These are phyloP conservation scores for Trichoderma pleuroti DNA, from an alignment of 2,329 filamentous ascomycete genomes.

Conservation along the genomic window DNA sequence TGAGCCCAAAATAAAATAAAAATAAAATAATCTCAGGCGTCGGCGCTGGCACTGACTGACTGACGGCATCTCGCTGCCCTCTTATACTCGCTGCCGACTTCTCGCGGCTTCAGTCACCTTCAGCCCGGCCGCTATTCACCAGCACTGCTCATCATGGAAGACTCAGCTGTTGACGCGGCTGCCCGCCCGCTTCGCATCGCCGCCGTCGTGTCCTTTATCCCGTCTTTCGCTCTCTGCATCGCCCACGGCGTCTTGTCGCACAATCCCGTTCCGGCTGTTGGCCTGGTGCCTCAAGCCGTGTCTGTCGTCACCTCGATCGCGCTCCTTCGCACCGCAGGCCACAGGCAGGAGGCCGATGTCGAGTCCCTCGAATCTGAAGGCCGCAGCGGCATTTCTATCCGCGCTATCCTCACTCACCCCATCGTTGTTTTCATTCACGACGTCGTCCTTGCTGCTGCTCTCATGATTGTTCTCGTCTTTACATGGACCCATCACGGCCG, in stretches of 20 bases:
- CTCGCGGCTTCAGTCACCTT: not conserved
- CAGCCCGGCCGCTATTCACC: not conserved
- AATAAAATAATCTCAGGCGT: not conserved
- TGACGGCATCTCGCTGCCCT: not conserved
- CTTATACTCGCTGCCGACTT: not conserved
- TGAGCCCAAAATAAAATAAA: not conserved
- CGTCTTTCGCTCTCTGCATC: conserved; percentile 39
- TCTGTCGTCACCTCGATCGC: conserved; percentile 31
- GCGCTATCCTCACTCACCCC: conserved; percentile 27
- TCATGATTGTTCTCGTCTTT: conserved; percentile 40
- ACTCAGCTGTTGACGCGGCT: conserved; percentile 8
- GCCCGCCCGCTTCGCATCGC: conserved; percentile 33
- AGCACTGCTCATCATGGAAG: not conserved
- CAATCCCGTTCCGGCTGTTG: conserved; percentile 36
- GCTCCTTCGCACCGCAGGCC: conserved; percentile 23
- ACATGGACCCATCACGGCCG: conserved; percentile 35
- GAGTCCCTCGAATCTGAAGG: not conserved
- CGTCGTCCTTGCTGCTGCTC: conserved; percentile 33
- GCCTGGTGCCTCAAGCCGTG: conserved; percentile 38
- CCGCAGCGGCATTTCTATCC: conserved; percentile 2
- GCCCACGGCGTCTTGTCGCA: conserved; percentile 37
- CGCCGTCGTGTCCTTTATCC: conserved; percentile 36
- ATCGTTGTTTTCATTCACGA: conserved; percentile 39
- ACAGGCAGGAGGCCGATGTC: conserved; percentile 8
- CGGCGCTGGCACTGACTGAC: not conserved